A percentile compares a stretch with the other conserved stretches of the same genome.
phyloP scores from a whole-genome alignment of 768 basidiomycete genomes.

The Chiua virens region DNA sequence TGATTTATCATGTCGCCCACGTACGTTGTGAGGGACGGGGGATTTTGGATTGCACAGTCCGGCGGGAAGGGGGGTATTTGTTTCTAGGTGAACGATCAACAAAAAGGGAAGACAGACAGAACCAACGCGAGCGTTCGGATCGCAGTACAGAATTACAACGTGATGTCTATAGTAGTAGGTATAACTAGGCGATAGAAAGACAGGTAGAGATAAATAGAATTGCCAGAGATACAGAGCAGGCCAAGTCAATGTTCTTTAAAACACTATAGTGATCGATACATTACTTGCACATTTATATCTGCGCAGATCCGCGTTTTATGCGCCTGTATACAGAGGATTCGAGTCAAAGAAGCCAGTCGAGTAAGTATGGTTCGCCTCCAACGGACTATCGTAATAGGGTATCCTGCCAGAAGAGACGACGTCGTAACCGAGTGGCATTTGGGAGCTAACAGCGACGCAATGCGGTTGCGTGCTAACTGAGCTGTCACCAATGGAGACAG shows the following conservation, averaged over 20 bases:
- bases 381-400: slow-evolving; percentile 26
- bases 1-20: no score
- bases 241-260: slow-evolving; percentile 14
- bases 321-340: slow-evolving; percentile 20
- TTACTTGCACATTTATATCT: slow-evolving; percentile 8
- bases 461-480: slow-evolving; percentile 17
- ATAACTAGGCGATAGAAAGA: slow-evolving; percentile 14
- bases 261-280: slow-evolving; percentile 20
- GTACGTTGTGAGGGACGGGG: no score
- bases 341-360: slow-evolving; percentile 22
- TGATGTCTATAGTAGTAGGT: slow-evolving; percentile 7
- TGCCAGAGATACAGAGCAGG: slow-evolving; percentile 26
- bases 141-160: slow-evolving; percentile 11
- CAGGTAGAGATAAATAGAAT: slow-evolving; percentile 25
- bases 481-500: slow-evolving; percentile 15
- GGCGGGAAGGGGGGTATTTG: neutral
- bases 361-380: slow-evolving; percentile 25
- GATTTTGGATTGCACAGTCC: neutral
- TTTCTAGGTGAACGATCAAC: slow-evolving; percentile 3
- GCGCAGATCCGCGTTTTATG: slow-evolving; percentile 12
- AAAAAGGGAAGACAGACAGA: no score
- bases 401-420: slow-evolving; percentile 25
- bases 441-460: slow-evolving; percentile 20
- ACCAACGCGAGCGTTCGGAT: slow-evolving; percentile 1
- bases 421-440: slow-evolving; percentile 22